Percentiles rank a stretch among this genome's conserved stretches.
Evolutionary conservation across 2,329 filamentous ascomycete species (phyloP).

Genomic region (Xylaria sp.): DNA sequence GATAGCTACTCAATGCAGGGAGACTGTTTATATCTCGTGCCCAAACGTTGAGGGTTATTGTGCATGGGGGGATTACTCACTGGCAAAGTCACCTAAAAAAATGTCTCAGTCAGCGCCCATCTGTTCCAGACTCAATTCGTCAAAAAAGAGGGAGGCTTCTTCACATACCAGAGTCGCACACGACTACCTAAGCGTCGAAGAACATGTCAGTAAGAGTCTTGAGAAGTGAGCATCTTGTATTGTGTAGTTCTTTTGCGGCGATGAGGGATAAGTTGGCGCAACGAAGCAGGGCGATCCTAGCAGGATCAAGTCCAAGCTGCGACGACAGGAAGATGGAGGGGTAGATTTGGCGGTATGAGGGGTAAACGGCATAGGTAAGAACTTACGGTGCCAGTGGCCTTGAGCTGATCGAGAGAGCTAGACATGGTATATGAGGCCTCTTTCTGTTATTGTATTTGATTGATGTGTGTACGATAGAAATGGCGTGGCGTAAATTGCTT

Average conservation of each 20-base stretch:
- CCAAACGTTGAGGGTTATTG: not conserved
- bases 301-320: constrained; percentile 15
- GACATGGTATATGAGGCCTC: constrained; percentile 63
- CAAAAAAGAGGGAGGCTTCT: not conserved
- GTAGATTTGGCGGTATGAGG: constrained; percentile 34
- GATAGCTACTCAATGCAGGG: not conserved
- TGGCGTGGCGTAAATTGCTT: not conserved
- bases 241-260: no score
- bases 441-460: no score
- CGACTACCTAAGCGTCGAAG: constrained; percentile 71
- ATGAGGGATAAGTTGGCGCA: no score
- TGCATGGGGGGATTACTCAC: constrained; percentile 57
- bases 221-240: constrained; percentile 26
- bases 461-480: no score
- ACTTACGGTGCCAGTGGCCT: constrained; percentile 94
- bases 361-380: constrained; percentile 31
- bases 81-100: constrained; percentile 72
- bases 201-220: constrained; percentile 23
- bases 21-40: not conserved
- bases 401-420: constrained; percentile 93
- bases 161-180: constrained; percentile 89
- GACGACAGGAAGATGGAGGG: constrained; percentile 37
- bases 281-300: constrained; percentile 1
- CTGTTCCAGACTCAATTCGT: constrained; percentile 4
- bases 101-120: constrained; percentile 41